Base-by-base conservation (phyloP, 257 asterid species). In the Nicotiana tomentosiformis region DNA sequence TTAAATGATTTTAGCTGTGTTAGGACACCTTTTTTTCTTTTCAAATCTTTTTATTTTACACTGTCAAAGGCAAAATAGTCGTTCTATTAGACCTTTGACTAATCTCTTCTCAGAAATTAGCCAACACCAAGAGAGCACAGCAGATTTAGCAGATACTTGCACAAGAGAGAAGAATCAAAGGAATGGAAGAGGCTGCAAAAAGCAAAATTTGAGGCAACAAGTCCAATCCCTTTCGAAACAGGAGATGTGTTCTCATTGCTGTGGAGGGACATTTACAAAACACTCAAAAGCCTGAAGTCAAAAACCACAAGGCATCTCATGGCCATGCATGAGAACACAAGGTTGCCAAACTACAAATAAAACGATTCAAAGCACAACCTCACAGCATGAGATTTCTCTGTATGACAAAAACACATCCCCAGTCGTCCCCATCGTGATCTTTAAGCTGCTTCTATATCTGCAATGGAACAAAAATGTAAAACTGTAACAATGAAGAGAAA, bases 161-260 rank as follows among this genome's bases (percentile, higher is more conserved):
- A 14, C 79, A 49, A 26, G 78, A 39, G 78, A 1, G 20, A 1
- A 74, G 80, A 74, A 32, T 7, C 4, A 76, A 51, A 61, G 80
- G 46, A 29, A 26, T 8, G 46, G 29, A 29, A 26, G 16, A 26
- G 79, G 20, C 35, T 11, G 23, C 15, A 74, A 46, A 74, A 60
- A 23, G 6, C 64, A 74, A 74, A 74, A 74, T 7, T 74, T 26
- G 80, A 76, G 80, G 46, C 43, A 51, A 76, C 80, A 76, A 51
- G 43, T 61, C 3, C 64, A 66, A 80, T 49, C 60, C 77, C 77
- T 49, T 81, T 58, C 26, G 29, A 68, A 46, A 65, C 62, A 81
- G 83, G 77, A 68, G 23, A 81, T 64, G 32, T 49, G 77, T 66
- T 81, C 83, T 64, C 83, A 81, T 66, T 81, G 83, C 83, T 76